Conservation (phyloP, 1,284 basidiomycete genomes). For the Jaminaea rosea region DNA sequence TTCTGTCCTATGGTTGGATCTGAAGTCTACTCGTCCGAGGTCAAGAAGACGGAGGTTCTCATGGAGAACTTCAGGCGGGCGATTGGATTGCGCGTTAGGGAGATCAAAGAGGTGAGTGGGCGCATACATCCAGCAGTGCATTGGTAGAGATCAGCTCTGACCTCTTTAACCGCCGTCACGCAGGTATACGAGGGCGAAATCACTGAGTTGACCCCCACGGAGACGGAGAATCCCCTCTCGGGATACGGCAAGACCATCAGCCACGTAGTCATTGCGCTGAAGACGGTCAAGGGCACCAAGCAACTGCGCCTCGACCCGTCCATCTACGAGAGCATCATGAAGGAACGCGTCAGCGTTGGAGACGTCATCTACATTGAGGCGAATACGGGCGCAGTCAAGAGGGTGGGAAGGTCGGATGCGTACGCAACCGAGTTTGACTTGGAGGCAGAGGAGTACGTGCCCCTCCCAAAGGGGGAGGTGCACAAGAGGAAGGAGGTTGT, state of each 20-base stretch:
- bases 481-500: constrained; percentile 96
- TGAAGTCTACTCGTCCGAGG: constrained; percentile 92
- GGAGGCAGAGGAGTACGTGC: constrained; percentile 96
- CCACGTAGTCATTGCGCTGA: constrained; percentile 89
- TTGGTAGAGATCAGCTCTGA: too few relatives aligned
- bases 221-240: constrained; percentile 48
- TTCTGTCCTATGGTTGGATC: constrained; percentile 98
- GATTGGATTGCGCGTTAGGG: constrained; percentile 61
- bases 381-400: constrained; percentile 91
- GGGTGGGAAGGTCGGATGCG: constrained; percentile 91
- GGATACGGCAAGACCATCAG: constrained; percentile 98
- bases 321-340: constrained; percentile 94
- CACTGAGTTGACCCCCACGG: constrained; percentile 88
- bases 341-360: constrained; percentile 92
- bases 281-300: constrained; percentile 97
- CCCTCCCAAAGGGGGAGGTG: constrained; percentile 92
- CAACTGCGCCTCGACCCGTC: constrained; percentile 87
- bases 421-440: constrained; percentile 98
- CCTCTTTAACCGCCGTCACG: too few relatives aligned
- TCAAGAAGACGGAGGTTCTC: constrained; percentile 98
- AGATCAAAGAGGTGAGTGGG: constrained; percentile 97
- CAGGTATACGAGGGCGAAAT: constrained; percentile 99
- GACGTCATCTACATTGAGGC: constrained; percentile 95
- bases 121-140: too few relatives aligned
- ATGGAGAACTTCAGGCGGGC: constrained; percentile 89